A percentile compares a stretch with the other conserved stretches of the same genome.
These are phyloP conservation scores for Paecilomyces formosus DNA, from an alignment of 2,329 filamentous ascomycete species.

Conservation along the genomic window DNA sequence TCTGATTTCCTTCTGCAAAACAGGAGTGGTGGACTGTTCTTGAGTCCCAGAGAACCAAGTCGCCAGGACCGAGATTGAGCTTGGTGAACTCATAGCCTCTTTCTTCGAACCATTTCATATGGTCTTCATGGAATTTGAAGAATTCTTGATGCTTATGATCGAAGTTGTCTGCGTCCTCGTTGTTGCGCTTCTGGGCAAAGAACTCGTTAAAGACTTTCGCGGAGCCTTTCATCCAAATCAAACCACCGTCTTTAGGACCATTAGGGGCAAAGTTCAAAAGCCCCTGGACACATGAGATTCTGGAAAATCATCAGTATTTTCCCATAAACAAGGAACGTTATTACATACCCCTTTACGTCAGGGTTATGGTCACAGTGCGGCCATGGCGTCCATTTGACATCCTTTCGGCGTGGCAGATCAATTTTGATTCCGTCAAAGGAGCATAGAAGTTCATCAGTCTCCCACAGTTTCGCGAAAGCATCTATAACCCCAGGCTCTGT, in stretches of 20 bases:
- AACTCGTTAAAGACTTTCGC: slow-evolving; percentile 38
- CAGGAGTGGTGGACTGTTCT: too few species aligned
- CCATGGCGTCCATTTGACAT: slow-evolving; percentile 35
- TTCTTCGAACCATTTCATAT: too few species aligned
- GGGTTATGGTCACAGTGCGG: slow-evolving; percentile 40
- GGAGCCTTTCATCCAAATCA: slow-evolving; percentile 40
- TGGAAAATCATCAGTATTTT: too few species aligned
- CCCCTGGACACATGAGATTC: too few species aligned
- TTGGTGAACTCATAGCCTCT: too few species aligned
- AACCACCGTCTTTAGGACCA: slow-evolving; percentile 40
- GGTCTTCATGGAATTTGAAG: too few species aligned
- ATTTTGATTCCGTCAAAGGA: slow-evolving; percentile 32
- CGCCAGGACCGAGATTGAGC: too few species aligned
- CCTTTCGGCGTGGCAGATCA: slow-evolving; percentile 34
- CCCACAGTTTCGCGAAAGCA: slow-evolving; percentile 33
- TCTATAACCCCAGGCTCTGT: slow-evolving; percentile 35
- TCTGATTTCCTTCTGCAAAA: too few species aligned
- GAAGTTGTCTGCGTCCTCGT: too few species aligned
- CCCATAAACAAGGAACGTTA: too few species aligned
- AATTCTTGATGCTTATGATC: too few species aligned
- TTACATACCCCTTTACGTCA: slow-evolving; percentile 29
- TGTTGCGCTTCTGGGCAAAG: slow-evolving; percentile 32
- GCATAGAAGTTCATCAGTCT: neutral
- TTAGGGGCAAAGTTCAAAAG: slow-evolving; percentile 39
- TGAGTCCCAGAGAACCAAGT: too few species aligned